Evolutionary conservation across 805 yeast genomes (phyloP).

Genomic region (Suhomyces faveliae): DNA sequence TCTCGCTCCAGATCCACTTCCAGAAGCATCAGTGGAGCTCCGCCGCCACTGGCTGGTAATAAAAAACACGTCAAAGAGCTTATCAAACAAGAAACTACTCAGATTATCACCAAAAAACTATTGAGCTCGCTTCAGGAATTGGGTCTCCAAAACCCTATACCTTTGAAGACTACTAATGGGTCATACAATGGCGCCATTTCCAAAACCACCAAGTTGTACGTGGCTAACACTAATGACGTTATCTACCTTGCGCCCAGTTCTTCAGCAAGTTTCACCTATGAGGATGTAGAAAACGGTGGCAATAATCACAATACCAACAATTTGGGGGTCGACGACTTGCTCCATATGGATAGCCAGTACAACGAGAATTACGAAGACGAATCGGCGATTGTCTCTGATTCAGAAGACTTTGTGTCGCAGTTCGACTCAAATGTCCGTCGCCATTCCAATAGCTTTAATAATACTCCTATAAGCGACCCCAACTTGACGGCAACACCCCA

Average conservation of each 20-base stretch:
- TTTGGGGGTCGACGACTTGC: slow-evolving; percentile 6
- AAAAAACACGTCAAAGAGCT: slow-evolving; percentile 36
- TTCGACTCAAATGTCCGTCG: slow-evolving; percentile 2
- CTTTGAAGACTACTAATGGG: slow-evolving; percentile 29
- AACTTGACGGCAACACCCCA: slow-evolving; percentile 10
- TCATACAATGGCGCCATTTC: slow-evolving; percentile 22
- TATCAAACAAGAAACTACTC: slow-evolving; percentile 38
- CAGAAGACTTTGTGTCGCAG: slow-evolving; percentile 7
- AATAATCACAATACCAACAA: background rate
- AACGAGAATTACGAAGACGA: slow-evolving; percentile 9
- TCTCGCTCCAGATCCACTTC: slow-evolving; percentile 12
- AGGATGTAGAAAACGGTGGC: slow-evolving; percentile 43
- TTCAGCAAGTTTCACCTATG: slow-evolving; percentile 41
- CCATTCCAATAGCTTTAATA: slow-evolving; percentile 1
- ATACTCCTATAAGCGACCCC: slow-evolving; percentile 9
- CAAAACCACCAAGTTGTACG: slow-evolving; percentile 30
- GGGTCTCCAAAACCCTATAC: slow-evolving; percentile 41
- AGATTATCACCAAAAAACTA: slow-evolving; percentile 36
- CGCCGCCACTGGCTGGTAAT: slow-evolving; percentile 1
- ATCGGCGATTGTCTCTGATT: slow-evolving; percentile 11
- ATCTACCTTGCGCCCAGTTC: slow-evolving; percentile 40
- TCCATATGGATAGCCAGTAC: slow-evolving; percentile 2
- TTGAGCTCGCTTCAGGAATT: slow-evolving; percentile 28
- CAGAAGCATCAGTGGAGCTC: background rate
- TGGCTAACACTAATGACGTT: slow-evolving; percentile 41